Percentiles rank a stretch among this genome's conserved stretches.
Conservation (phyloP, 129 eudicot species). For the carrot (Daucus carota) region DNA sequence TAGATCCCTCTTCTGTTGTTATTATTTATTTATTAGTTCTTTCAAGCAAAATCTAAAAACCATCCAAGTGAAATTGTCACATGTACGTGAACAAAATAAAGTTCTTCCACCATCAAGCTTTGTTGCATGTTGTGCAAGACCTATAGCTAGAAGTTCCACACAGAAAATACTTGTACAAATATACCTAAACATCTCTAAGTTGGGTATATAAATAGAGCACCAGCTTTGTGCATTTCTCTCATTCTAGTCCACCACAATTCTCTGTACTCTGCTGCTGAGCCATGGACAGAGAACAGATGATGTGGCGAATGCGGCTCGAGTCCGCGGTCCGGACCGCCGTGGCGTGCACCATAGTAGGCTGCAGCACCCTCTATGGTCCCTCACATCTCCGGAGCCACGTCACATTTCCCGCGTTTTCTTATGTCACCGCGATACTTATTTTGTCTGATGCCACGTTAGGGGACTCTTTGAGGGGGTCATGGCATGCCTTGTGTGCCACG, state of each 20-base stretch:
- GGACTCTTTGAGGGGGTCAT: conserved; percentile 40
- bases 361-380: conserved; percentile 67
- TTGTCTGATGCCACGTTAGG: conserved; percentile 66
- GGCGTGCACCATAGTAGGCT: conserved; percentile 70
- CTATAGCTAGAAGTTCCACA: background rate
- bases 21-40: background rate
- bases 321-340: conserved; percentile 57
- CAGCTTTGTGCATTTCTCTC: background rate
- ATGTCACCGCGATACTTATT: conserved; percentile 50
- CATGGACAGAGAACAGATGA: conserved; percentile 27
- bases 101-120: background rate
- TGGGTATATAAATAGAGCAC: background rate
- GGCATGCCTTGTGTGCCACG: conserved; percentile 54
- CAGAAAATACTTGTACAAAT: background rate
- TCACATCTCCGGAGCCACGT: conserved; percentile 22
- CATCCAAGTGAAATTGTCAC: background rate
- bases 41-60: background rate
- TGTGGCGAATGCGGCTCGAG: conserved; percentile 55
- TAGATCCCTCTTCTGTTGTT: background rate
- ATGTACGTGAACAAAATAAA: background rate
- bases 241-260: conserved; percentile 8
- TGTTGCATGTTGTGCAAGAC: background rate
- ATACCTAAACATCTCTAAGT: background rate
- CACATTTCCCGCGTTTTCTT: conserved; percentile 54
- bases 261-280: too few species aligned